Evolutionary conservation across 768 basidiomycete species (phyloP).

Genomic region (Suillus subaureus): DNA sequence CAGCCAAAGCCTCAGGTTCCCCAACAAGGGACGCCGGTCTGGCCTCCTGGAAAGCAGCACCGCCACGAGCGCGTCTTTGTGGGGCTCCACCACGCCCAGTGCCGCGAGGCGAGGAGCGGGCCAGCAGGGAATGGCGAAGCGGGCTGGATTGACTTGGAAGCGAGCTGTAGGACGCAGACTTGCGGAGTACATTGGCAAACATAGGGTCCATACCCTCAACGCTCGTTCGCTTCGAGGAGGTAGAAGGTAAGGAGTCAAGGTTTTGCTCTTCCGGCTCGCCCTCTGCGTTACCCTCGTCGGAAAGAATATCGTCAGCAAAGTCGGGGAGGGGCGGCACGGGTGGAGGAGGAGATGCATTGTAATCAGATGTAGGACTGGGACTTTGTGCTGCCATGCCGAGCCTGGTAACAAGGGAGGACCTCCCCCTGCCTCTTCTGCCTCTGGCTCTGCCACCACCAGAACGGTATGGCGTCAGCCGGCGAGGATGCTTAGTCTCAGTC

Average conservation of each 20-base stretch:
- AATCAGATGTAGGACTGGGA: constrained; percentile 49
- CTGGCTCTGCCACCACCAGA: constrained; percentile 45
- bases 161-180: constrained; percentile 45
- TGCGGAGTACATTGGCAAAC: constrained; percentile 78
- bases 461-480: constrained; percentile 58
- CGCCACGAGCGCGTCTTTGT: constrained; percentile 61
- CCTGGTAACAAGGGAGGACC: constrained; percentile 59
- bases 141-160: constrained; percentile 56
- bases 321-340: constrained; percentile 37
- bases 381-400: constrained; percentile 59
- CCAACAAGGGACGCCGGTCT: constrained; percentile 73
- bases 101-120: constrained; percentile 38
- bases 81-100: constrained; percentile 46
- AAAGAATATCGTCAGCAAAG: constrained; percentile 25
- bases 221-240: constrained; percentile 64
- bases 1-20: constrained; percentile 70
- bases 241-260: constrained; percentile 43
- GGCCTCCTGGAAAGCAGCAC: constrained; percentile 68
- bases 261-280: constrained; percentile 25
- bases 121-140: constrained; percentile 58
- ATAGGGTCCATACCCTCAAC: constrained; percentile 88
- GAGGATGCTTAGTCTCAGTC: constrained; percentile 37
- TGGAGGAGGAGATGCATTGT: constrained; percentile 36
- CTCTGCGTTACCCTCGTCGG: constrained; percentile 25
- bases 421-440: constrained; percentile 55